These are phyloP conservation scores for Nyssa sinensis DNA, from an alignment of 148 eudicot species.

Conservation along the genomic window DNA sequence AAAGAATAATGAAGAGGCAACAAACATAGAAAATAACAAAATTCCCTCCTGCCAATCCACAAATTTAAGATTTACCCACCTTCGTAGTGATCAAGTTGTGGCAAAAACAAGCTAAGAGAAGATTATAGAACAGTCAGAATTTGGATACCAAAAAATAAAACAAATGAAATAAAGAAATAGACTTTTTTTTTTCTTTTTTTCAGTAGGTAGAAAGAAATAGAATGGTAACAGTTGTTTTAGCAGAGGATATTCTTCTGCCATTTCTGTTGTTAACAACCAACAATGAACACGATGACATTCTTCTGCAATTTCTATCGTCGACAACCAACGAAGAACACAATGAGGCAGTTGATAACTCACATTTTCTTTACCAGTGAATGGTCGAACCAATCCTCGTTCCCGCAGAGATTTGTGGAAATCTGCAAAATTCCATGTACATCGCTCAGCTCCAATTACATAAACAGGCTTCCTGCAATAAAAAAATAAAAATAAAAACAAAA, in stretches of 20 bases:
- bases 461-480: constrained; percentile 89
- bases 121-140: not conserved
- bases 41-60: not conserved
- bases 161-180: no score
- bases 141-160: no score
- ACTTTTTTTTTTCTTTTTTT: no score
- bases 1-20: not conserved
- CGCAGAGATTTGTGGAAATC: constrained; percentile 65
- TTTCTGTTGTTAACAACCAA: not conserved
- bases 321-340: not conserved
- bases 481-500: no score
- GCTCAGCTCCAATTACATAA: constrained; percentile 86
- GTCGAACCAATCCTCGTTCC: constrained; percentile 70
- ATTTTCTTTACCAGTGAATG: constrained; percentile 78
- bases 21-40: not conserved
- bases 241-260: not conserved
- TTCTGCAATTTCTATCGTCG: not conserved
- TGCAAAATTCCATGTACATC: constrained; percentile 82
- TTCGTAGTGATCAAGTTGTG: not conserved
- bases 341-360: constrained; percentile 38
- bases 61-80: no score
- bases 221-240: no score
- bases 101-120: not conserved
- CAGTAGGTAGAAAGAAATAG: no score
- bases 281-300: not conserved